Conservation (phyloP, 2,329 filamentous ascomycete species). For the Alternaria triticina region DNA sequence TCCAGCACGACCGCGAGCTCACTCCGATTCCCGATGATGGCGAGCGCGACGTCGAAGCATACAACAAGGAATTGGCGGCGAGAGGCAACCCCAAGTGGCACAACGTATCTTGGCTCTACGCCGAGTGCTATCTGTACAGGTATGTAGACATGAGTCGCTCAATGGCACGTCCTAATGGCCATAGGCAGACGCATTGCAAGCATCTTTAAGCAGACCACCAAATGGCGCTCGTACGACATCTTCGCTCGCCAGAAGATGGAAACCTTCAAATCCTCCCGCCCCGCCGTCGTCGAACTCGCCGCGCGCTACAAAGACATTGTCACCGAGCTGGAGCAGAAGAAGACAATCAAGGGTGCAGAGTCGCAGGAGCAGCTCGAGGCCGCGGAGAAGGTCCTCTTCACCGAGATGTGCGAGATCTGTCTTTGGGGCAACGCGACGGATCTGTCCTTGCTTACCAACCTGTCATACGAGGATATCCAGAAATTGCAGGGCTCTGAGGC, state of each 20-base stretch:
- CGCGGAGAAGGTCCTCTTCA: conserved; percentile 79
- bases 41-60: conserved; percentile 73
- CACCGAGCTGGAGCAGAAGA: conserved; percentile 66
- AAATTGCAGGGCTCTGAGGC: conserved; percentile 91
- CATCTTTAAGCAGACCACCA: conserved; percentile 74
- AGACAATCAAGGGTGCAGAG: conserved; percentile 50
- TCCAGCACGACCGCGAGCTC: conserved; percentile 84
- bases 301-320: conserved; percentile 78
- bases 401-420: conserved; percentile 94
- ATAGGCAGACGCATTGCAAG: conserved; percentile 75
- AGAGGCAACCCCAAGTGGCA: conserved; percentile 81
- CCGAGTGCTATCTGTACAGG: conserved; percentile 94
- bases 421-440: conserved; percentile 98
- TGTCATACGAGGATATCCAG: conserved; percentile 95
- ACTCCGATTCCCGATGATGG: conserved; percentile 81
- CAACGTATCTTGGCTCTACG: conserved; percentile 83
- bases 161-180: conserved; percentile 15
- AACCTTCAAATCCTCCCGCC: conserved; percentile 89
- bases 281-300: conserved; percentile 82
- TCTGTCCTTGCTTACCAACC: conserved; percentile 84
- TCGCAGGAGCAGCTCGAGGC: conserved; percentile 63
- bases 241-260: conserved; percentile 89
- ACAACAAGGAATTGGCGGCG: conserved; percentile 83
- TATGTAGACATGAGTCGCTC: conserved; percentile 40
- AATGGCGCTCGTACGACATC: conserved; percentile 91